phyloP scores from a whole-genome alignment of 2,329 filamentous ascomycete species.

The Cladobotryum protrusum region DNA sequence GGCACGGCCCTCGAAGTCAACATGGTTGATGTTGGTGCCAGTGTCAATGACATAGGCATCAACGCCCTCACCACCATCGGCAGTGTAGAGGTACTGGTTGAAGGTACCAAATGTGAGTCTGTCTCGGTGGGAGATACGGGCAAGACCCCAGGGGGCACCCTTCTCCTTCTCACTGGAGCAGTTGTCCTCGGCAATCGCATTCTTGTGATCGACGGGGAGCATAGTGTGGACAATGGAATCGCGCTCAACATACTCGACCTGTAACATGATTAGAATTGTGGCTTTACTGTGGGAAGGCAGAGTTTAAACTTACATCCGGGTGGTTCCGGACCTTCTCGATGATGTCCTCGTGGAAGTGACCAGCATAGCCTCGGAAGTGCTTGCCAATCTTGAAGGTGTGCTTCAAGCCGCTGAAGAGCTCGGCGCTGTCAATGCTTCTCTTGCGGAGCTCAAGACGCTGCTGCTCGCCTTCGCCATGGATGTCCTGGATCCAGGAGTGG shows the following conservation, averaged over 20 bases:
- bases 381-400: slow-evolving; percentile 92
- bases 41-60: slow-evolving; percentile 99
- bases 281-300: background rate
- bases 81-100: slow-evolving; percentile 95
- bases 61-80: slow-evolving; percentile 89
- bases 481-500: slow-evolving; percentile 84
- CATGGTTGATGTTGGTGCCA: slow-evolving; percentile 87
- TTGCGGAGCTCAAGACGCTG: slow-evolving; percentile 84
- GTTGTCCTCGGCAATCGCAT: slow-evolving; percentile 29
- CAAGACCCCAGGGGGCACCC: slow-evolving; percentile 96
- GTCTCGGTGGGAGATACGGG: slow-evolving; percentile 93
- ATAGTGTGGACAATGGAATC: slow-evolving; percentile 89
- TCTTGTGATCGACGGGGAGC: slow-evolving; percentile 39
- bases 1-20: slow-evolving; percentile 95
- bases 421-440: slow-evolving; percentile 60
- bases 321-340: slow-evolving; percentile 91
- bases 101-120: slow-evolving; percentile 83
- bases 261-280: slow-evolving; percentile 2
- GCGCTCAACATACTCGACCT: slow-evolving; percentile 96
- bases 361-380: slow-evolving; percentile 82
- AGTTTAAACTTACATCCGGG: slow-evolving; percentile 78
- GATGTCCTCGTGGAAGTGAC: slow-evolving; percentile 88
- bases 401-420: slow-evolving; percentile 79
- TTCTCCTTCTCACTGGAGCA: slow-evolving; percentile 67
- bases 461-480: slow-evolving; percentile 64